Evolutionary conservation across 1,284 basidiomycete genomes (phyloP).

Genomic region (Melampsora americana): DNA sequence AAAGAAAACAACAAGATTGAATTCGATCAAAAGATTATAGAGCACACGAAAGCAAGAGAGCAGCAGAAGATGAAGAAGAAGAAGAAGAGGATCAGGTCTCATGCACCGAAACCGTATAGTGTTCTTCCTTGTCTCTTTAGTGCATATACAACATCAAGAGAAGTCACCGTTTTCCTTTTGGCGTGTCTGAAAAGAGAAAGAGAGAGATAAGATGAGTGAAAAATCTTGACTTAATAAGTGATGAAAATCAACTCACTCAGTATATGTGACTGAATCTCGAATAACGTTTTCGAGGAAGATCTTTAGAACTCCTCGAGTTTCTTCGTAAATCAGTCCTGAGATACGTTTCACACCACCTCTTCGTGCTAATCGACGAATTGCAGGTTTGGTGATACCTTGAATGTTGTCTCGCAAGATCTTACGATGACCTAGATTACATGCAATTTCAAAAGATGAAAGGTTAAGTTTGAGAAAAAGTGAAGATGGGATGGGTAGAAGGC

Average conservation of each 20-base stretch:
- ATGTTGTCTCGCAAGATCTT: slow-evolving; percentile 64
- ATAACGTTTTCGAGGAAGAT: slow-evolving; percentile 60
- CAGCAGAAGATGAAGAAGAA: too few species aligned
- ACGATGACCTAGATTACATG: slow-evolving; percentile 19
- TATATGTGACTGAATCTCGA: too few species aligned
- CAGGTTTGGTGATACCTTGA: slow-evolving; percentile 68
- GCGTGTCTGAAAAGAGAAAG: slow-evolving; percentile 85
- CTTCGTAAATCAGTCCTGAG: slow-evolving; percentile 86
- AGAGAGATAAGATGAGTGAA: not conserved
- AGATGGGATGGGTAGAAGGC: slow-evolving; percentile 82
- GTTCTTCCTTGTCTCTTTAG: slow-evolving; percentile 71
- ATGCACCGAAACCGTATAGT: slow-evolving; percentile 77
- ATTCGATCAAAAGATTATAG: too few species aligned
- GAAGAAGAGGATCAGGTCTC: slow-evolving; percentile 43
- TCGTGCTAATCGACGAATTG: slow-evolving; percentile 87
- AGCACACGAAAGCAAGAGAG: too few species aligned
- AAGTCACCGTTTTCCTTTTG: slow-evolving; percentile 83
- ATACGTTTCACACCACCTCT: slow-evolving; percentile 95
- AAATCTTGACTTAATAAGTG: too few species aligned
- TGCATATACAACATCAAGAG: slow-evolving; percentile 85
- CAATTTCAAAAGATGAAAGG: too few species aligned
- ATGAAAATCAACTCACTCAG: too few species aligned
- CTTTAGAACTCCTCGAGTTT: slow-evolving; percentile 77
- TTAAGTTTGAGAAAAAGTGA: not conserved
- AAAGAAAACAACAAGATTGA: too few species aligned